Evolutionary conservation across 164 flowering plant species (phyloP).

Genomic region (Macadamia tetraphylla): DNA sequence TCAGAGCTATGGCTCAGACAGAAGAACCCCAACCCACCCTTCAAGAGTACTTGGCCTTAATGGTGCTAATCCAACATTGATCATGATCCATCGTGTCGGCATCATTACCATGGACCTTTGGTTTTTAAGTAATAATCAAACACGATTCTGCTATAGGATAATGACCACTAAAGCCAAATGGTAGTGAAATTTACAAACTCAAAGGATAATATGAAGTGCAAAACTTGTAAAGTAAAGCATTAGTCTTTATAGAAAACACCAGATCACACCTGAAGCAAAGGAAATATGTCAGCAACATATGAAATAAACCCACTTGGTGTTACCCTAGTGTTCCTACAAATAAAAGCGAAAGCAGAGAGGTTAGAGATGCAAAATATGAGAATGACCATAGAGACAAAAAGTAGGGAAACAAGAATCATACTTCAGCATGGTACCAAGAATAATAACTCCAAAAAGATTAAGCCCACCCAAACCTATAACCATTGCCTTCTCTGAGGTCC

Average conservation of each 20-base stretch:
- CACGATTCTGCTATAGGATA: neutral
- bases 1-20: too few relatives aligned
- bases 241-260: conserved; percentile 2
- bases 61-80: neutral
- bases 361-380: conserved; percentile 13
- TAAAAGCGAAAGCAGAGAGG: conserved; percentile 9
- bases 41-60: too few relatives aligned
- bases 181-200: neutral
- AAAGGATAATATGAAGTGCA: too few relatives aligned
- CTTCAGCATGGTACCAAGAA: conserved; percentile 84
- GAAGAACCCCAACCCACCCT: too few relatives aligned
- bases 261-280: conserved; percentile 83
- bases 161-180: neutral
- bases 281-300: conserved; percentile 76
- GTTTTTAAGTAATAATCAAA: neutral
- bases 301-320: conserved; percentile 63
- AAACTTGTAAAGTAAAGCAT: neutral
- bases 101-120: neutral
- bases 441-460: conserved; percentile 82
- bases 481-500: conserved; percentile 72
- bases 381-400: neutral
- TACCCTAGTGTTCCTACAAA: conserved; percentile 51
- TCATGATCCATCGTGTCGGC: neutral
- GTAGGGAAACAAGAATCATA: conserved; percentile 24
- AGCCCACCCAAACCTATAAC: conserved; percentile 86